These are phyloP conservation scores for Domatiomyces globalis DNA, from an alignment of 2,329 filamentous ascomycete genomes.

Conservation along the genomic window DNA sequence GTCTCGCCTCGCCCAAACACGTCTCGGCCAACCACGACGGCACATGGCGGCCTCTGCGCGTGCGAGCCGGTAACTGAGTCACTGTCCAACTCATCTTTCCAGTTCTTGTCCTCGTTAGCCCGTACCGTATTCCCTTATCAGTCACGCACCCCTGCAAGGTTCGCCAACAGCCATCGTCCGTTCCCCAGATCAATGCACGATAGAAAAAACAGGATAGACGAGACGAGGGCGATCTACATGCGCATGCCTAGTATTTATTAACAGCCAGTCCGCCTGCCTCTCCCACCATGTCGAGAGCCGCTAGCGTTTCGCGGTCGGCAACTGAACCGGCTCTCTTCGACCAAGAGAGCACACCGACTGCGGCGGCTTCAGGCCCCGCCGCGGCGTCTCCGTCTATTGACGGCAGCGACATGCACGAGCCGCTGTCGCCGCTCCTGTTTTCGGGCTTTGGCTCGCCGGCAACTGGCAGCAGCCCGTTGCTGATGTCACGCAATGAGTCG, in stretches of 20 bases:
- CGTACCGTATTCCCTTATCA: no score
- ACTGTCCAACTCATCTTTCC: neutral
- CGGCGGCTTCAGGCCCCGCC: constrained; percentile 2
- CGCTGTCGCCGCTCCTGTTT: constrained; percentile 22
- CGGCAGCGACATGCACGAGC: constrained; percentile 23
- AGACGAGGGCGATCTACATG: no score
- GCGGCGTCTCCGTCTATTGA: constrained; percentile 1
- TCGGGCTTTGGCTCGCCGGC: constrained; percentile 28
- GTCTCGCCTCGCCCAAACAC: neutral
- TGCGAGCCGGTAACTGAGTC: neutral
- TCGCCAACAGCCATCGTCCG: no score
- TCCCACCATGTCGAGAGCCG: constrained; percentile 19
- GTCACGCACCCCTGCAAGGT: no score
- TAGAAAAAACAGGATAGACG: no score
- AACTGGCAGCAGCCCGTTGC: constrained; percentile 32
- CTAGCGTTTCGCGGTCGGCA: constrained; percentile 16
- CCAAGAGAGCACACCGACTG: constrained; percentile 12
- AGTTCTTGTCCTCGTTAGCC: no score
- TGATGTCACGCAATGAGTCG: constrained; percentile 60
- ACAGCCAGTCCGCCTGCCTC: neutral
- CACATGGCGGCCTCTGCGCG: neutral
- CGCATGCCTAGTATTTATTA: neutral
- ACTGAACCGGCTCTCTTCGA: constrained; percentile 15
- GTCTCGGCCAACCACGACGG: neutral
- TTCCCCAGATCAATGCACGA: no score